phyloP scores from a whole-genome alignment of 2,329 filamentous ascomycete genomes.

The Hypomyces rosellus region DNA sequence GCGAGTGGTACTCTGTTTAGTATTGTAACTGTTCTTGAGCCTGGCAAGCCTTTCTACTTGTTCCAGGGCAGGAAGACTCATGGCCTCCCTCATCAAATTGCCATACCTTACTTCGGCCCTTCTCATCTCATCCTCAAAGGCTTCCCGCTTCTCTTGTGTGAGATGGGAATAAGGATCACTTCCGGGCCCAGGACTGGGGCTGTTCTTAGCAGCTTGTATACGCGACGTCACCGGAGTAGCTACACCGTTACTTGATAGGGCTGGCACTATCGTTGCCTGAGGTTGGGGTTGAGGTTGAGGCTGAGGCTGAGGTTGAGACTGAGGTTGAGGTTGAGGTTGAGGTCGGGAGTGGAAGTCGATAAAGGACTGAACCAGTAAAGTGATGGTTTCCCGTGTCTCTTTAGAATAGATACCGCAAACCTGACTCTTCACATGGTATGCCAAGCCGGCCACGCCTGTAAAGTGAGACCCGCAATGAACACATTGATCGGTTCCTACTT shows the following conservation, averaged over 20 bases:
- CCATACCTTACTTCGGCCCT: slow-evolving; percentile 30
- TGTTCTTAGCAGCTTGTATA: too few relatives aligned
- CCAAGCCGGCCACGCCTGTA: slow-evolving; percentile 31
- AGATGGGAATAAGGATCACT: slow-evolving; percentile 42
- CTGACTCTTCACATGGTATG: slow-evolving; percentile 38
- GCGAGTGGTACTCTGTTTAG: slow-evolving; percentile 50
- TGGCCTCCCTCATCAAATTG: slow-evolving; percentile 36
- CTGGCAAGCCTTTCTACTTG: slow-evolving; percentile 30
- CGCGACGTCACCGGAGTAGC: too few relatives aligned
- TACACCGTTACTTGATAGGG: too few relatives aligned
- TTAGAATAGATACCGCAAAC: slow-evolving; percentile 40
- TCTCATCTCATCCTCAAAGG: slow-evolving; percentile 25
- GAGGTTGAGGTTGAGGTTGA: too few relatives aligned
- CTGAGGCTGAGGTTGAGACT: too few relatives aligned
- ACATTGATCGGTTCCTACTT: slow-evolving; percentile 32
- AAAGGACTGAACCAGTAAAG: too few relatives aligned
- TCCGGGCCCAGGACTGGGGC: slow-evolving; percentile 11
- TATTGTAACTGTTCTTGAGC: slow-evolving; percentile 47
- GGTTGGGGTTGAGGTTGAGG: too few relatives aligned
- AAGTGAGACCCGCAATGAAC: slow-evolving; percentile 41
- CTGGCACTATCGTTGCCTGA: too few relatives aligned
- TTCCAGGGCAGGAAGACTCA: slow-evolving; percentile 29
- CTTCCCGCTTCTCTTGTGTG: slow-evolving; percentile 18
- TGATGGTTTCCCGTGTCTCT: neutral
- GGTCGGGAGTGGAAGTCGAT: too few relatives aligned